phyloP scores from a whole-genome alignment of 2,329 filamentous ascomycete genomes.

The Monilinia laxa region DNA sequence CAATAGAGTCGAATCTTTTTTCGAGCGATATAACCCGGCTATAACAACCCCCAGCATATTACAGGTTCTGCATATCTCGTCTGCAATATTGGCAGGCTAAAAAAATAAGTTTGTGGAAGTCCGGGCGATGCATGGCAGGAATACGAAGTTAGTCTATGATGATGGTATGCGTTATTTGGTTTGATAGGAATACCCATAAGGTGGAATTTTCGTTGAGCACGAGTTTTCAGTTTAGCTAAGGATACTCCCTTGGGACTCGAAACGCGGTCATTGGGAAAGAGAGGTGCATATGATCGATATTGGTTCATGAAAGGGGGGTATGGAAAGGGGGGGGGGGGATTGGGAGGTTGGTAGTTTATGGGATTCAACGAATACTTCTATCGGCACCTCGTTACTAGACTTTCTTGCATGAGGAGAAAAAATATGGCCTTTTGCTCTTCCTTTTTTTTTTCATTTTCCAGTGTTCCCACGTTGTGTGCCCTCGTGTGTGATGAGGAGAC shows the following conservation, averaged over 20 bases:
- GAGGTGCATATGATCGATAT: constrained; percentile 31
- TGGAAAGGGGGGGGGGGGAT: constrained; percentile 1
- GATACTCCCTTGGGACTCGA: constrained; percentile 31
- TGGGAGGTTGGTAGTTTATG: constrained; percentile 8
- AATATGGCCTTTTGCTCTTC: constrained; percentile 39
- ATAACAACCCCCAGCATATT: constrained; percentile 36
- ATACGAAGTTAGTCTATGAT: constrained; percentile 34
- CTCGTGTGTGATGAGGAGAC: constrained; percentile 12
- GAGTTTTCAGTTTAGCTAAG: constrained; percentile 34
- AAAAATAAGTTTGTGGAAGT: constrained; percentile 37
- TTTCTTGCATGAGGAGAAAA: constrained; percentile 38
- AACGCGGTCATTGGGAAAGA: constrained; percentile 30
- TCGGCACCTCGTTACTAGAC: constrained; percentile 39
- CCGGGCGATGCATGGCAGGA: constrained; percentile 35
- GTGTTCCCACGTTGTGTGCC: constrained; percentile 18
- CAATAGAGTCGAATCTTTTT: constrained; percentile 34
- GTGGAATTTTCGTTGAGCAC: constrained; percentile 35
- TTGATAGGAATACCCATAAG: constrained; percentile 39
- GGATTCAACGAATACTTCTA: constrained; percentile 32
- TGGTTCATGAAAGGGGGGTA: constrained; percentile 29
- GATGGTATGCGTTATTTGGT: constrained; percentile 40
- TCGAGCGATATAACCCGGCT: constrained; percentile 35
- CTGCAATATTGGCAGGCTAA: constrained; percentile 33
- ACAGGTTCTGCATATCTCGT: constrained; percentile 36
- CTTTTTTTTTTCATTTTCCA: constrained; percentile 38